Base-by-base conservation (phyloP, 2,329 filamentous ascomycete species). In the Chrysosporium queenslandicum region DNA sequence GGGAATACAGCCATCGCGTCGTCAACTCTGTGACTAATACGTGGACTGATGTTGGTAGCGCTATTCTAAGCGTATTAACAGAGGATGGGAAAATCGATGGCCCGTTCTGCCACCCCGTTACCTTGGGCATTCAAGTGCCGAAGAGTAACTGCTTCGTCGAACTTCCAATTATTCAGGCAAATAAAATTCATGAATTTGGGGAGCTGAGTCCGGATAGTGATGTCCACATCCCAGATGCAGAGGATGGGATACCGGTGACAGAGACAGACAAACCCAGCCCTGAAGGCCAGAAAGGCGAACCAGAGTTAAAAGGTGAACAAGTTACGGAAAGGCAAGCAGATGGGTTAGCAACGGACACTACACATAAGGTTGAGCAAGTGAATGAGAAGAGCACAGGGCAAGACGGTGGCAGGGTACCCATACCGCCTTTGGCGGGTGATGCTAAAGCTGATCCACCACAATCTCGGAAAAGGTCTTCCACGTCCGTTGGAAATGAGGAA, bases 401-500 rank as follows among this genome's bases (percentile, higher is more conserved):
- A 12, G 16, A 47, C 4, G 46, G 18, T 21, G 51, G 47, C 14
- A 42, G 51, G 16, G 8, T 23, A 3, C 55, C 25, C 5, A 49
- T 58, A 11, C 32, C 53, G 18, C 61, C 60, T 7, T 50, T 51
- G 2, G 65, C 68, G 12, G 64, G 63, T 9, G 45, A 68, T 5
- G 52, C 58, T 25, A 73, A 71, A 49, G 58, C 57, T 45, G 34
- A 49, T 27, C 21, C 23, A 11, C 41, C 54, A 29, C 54, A 66
- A 61, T 45, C 60, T 67, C 73, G 80, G 18, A 84, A 84, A 63
- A 71, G 81, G 53, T 82, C 80, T 2, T 78, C 77, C 12, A 77
- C 81, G 48, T 78, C 76, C 18, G 77, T 79, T 46, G 78, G 77
- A 8, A 70, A 81, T 25, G 74, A 79, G 1, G 81, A 83, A 48